phyloP scores from a whole-genome alignment of 1,139 yeast species.

The Yamadazyma triangularis region DNA sequence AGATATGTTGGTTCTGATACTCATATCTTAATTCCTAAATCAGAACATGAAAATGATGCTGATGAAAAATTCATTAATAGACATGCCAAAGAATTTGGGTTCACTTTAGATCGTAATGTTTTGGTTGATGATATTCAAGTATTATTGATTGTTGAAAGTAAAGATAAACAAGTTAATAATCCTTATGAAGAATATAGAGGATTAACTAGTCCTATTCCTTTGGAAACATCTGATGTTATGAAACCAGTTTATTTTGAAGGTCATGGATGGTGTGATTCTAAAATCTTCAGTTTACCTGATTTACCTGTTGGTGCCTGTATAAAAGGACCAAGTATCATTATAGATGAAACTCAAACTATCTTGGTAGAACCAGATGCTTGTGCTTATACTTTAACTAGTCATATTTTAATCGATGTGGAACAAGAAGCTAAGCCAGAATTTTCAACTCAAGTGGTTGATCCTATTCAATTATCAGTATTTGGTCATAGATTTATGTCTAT shows the following conservation, averaged over 20 bases:
- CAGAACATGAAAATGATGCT: conserved; percentile 17
- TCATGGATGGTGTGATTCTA: conserved; percentile 46
- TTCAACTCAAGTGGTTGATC: conserved; percentile 46
- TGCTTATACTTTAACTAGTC: conserved; percentile 55
- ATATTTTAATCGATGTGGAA: conserved; percentile 38
- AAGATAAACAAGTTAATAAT: conserved; percentile 24
- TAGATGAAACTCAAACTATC: conserved; percentile 84
- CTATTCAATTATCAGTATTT: conserved; percentile 70
- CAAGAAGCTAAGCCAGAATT: conserved; percentile 20
- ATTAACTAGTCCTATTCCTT: conserved; percentile 5
- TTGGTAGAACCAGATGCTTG: conserved; percentile 65
- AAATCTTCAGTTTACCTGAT: conserved; percentile 47
- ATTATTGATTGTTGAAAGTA: conserved; percentile 26
- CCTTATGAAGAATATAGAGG: conserved; percentile 28
- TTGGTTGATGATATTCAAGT: conserved; percentile 83
- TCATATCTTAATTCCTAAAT: conserved; percentile 56
- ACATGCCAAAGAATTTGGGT: conserved; percentile 38
- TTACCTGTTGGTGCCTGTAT: conserved; percentile 51
- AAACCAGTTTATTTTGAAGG: conserved; percentile 28
- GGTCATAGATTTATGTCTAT: conserved; percentile 85
- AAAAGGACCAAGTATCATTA: conserved; percentile 76
- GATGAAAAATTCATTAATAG: conserved; percentile 25
- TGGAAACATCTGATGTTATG: conserved; percentile 4
- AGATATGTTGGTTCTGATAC: conserved; percentile 88
- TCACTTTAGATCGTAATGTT: conserved; percentile 43